Percentiles rank a stretch among this genome's conserved stretches.
These are phyloP conservation scores for Penicillium daleae DNA, from an alignment of 495 filamentous ascomycete species.

Conservation along the genomic window DNA sequence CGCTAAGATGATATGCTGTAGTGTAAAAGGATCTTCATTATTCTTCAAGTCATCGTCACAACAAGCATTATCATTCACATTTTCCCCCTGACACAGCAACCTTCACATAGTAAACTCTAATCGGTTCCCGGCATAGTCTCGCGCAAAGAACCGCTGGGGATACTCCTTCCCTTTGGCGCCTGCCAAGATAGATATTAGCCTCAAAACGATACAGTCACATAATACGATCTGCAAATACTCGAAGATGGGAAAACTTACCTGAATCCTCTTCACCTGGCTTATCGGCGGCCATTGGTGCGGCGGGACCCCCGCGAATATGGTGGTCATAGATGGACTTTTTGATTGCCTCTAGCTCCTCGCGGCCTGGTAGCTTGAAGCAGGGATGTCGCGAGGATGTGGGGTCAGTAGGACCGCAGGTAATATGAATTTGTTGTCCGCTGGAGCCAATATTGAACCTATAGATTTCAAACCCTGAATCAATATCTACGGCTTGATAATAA, in stretches of 20 bases:
- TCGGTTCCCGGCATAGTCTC: conserved; percentile 65
- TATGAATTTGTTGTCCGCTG: conserved; percentile 63
- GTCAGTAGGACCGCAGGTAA: conserved; percentile 56
- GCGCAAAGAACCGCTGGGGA: conserved; percentile 63
- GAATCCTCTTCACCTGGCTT: conserved; percentile 55
- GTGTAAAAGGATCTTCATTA: background rate
- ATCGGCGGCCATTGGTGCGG: conserved; percentile 58
- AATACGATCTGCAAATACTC: background rate
- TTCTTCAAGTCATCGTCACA: background rate
- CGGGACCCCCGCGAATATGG: conserved; percentile 48
- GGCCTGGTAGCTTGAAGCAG: conserved; percentile 55
- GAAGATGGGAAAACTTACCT: conserved; percentile 34
- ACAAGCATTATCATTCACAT: background rate
- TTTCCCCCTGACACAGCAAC: background rate
- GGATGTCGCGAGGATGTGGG: conserved; percentile 53
- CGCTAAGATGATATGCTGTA: no score
- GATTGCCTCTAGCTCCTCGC: conserved; percentile 50
- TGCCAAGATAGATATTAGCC: conserved; percentile 18
- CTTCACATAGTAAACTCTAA: conserved; percentile 61
- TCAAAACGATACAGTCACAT: background rate
- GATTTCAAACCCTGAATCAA: background rate
- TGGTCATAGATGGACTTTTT: conserved; percentile 59
- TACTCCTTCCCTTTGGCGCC: conserved; percentile 60
- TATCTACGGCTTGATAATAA: background rate
- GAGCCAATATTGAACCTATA: conserved; percentile 58